These are phyloP conservation scores for Coleophoma cylindrospora DNA, from an alignment of 2,329 filamentous ascomycete genomes.

Conservation along the genomic window DNA sequence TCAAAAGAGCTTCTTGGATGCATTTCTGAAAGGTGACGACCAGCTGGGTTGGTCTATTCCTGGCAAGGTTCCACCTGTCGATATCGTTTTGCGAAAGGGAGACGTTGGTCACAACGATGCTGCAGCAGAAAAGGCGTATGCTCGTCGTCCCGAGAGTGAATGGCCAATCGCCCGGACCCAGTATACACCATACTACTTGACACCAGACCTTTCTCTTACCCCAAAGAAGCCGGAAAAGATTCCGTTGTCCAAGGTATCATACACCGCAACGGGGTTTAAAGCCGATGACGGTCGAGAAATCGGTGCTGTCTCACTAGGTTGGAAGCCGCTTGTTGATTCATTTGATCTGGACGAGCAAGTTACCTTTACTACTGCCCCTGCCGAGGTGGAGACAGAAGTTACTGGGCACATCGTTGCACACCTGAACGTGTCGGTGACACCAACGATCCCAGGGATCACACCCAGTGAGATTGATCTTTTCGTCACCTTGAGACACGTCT, in stretches of 20 bases:
- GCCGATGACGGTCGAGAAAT: slow-evolving; percentile 38
- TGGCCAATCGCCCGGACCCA: slow-evolving; percentile 65
- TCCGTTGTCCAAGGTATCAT: slow-evolving; percentile 18
- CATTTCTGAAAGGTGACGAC: slow-evolving; percentile 66
- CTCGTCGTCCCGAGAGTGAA: slow-evolving; percentile 49
- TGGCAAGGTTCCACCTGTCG: slow-evolving; percentile 56
- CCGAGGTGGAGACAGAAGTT: slow-evolving; percentile 61
- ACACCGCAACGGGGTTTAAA: slow-evolving; percentile 28
- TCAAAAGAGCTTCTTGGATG: slow-evolving; percentile 63
- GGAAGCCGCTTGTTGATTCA: slow-evolving; percentile 29
- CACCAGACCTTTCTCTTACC: slow-evolving; percentile 33
- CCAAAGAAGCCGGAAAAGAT: slow-evolving; percentile 53
- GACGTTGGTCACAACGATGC: slow-evolving; percentile 64
- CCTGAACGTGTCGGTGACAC: slow-evolving; percentile 57
- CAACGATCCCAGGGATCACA: slow-evolving; percentile 28
- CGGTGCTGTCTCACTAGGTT: slow-evolving; percentile 36
- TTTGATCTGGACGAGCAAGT: slow-evolving; percentile 23
- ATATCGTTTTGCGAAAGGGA: slow-evolving; percentile 58
- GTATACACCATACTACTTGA: slow-evolving; percentile 59
- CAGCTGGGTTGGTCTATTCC: slow-evolving; percentile 51
- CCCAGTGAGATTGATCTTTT: slow-evolving; percentile 54
- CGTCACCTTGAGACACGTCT: slow-evolving; percentile 53
- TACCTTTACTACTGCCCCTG: slow-evolving; percentile 52
- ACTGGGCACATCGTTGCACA: slow-evolving; percentile 64
- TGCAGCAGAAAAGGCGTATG: slow-evolving; percentile 49